phyloP scores from a whole-genome alignment of 2,329 filamentous ascomycete species.

The Colletotrichum paranaense region DNA sequence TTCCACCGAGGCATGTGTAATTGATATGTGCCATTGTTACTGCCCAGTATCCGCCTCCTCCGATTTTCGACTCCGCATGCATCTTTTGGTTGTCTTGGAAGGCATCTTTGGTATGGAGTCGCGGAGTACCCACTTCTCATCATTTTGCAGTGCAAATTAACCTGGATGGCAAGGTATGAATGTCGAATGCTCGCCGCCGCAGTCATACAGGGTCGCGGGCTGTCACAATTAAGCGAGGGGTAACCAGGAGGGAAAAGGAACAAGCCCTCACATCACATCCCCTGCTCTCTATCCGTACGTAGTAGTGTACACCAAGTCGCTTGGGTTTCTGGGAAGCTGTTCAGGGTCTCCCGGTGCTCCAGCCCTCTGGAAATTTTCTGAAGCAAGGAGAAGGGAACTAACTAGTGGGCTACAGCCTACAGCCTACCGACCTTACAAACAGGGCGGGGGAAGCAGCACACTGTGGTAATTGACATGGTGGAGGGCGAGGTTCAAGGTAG shows the following conservation, averaged over 20 bases:
- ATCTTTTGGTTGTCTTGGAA: neutral
- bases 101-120: conserved; percentile 5
- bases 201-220: conserved; percentile 19
- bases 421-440: neutral
- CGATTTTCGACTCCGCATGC: conserved; percentile 17
- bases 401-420: neutral
- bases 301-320: neutral
- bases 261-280: neutral
- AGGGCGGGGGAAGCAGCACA: neutral
- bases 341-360: conserved; percentile 11
- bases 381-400: neutral
- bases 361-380: conserved; percentile 14
- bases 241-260: conserved; percentile 15
- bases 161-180: neutral
- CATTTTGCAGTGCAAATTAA: conserved; percentile 21
- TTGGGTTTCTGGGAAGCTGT: neutral
- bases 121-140: conserved; percentile 12
- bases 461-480: neutral
- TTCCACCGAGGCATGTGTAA: neutral
- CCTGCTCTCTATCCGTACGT: neutral
- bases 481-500: neutral
- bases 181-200: neutral
- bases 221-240: conserved; percentile 29
- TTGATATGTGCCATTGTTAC: conserved; percentile 3
- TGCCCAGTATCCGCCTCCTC: neutral